Evolutionary conservation across 805 yeast genomes (phyloP).

Genomic region (Metschnikowia borealis): DNA sequence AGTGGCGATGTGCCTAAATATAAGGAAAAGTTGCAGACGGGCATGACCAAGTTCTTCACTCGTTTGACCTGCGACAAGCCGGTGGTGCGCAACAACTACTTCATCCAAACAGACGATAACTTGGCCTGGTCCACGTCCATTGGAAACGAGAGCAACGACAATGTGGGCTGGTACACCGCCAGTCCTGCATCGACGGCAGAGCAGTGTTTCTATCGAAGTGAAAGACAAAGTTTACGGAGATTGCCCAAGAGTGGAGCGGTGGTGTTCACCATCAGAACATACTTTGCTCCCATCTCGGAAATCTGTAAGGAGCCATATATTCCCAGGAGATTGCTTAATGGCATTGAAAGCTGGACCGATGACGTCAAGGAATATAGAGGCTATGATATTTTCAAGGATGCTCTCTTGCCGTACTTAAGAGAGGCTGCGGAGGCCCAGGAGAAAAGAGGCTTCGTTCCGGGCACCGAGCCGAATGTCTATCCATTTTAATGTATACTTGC

Average conservation of each 20-base stretch:
- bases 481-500: slow-evolving; percentile 28
- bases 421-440: slow-evolving; percentile 48
- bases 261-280: slow-evolving; percentile 60
- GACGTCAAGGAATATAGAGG: slow-evolving; percentile 64
- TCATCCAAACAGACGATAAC: slow-evolving; percentile 58
- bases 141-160: slow-evolving; percentile 48
- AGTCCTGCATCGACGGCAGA: slow-evolving; percentile 42
- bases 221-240: slow-evolving; percentile 60
- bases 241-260: slow-evolving; percentile 57
- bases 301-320: slow-evolving; percentile 57
- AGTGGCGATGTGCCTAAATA: slow-evolving; percentile 68
- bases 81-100: slow-evolving; percentile 64
- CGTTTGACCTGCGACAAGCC: slow-evolving; percentile 57
- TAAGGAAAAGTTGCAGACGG: slow-evolving; percentile 50
- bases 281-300: slow-evolving; percentile 52
- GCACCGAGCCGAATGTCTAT: slow-evolving; percentile 38
- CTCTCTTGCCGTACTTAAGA: slow-evolving; percentile 51
- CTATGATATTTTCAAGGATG: slow-evolving; percentile 48
- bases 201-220: slow-evolving; percentile 55
- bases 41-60: slow-evolving; percentile 64
- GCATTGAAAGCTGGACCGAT: slow-evolving; percentile 55
- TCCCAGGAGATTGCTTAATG: slow-evolving; percentile 57
- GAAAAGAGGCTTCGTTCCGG: slow-evolving; percentile 34
- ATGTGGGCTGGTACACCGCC: slow-evolving; percentile 66
- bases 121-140: slow-evolving; percentile 64